Conservation (phyloP, 805 yeast species). For the Candida succiphila region DNA sequence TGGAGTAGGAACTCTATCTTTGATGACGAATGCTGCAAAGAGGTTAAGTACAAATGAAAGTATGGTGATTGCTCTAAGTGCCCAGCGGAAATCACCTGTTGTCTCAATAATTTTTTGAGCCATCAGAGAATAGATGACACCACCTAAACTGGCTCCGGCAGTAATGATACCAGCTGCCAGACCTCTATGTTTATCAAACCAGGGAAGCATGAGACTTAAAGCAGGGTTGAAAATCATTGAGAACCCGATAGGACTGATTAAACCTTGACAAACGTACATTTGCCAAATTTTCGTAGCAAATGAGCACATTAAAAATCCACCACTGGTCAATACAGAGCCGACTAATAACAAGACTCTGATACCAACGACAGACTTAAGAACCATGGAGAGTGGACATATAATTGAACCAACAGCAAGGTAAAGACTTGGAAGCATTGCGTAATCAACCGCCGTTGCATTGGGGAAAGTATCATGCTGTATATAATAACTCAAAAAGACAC, state of each 20-base stretch:
- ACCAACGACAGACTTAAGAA: constrained; percentile 14
- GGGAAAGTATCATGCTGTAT: constrained; percentile 33
- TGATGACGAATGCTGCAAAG: constrained; percentile 31
- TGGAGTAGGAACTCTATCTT: constrained; percentile 27
- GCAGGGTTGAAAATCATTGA: constrained; percentile 43
- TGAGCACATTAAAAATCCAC: constrained; percentile 32
- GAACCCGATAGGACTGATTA: constrained; percentile 39
- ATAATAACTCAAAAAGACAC: constrained; percentile 46
- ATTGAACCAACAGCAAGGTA: constrained; percentile 21
- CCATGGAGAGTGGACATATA: constrained; percentile 13
- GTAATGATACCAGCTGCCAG: constrained; percentile 28
- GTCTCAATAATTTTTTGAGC: constrained; percentile 25
- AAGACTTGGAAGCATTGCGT: constrained; percentile 52
- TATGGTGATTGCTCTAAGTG: constrained; percentile 32
- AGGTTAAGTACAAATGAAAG: constrained; percentile 26
- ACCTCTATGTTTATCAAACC: constrained; percentile 42
- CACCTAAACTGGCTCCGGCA: constrained; percentile 34
- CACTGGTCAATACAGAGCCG: constrained; percentile 33
- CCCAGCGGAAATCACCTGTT: constrained; percentile 33
- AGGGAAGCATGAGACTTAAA: constrained; percentile 36
- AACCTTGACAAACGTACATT: constrained; percentile 42
- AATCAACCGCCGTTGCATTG: constrained; percentile 45
- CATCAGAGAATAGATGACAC: constrained; percentile 25
- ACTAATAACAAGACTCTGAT: constrained; percentile 12
- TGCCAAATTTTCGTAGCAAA: constrained; percentile 41